Percentiles rank a stretch among this genome's conserved stretches.
phyloP scores from a whole-genome alignment of 2,329 filamentous ascomycete species.

The Annulohypoxylon truncatum region DNA sequence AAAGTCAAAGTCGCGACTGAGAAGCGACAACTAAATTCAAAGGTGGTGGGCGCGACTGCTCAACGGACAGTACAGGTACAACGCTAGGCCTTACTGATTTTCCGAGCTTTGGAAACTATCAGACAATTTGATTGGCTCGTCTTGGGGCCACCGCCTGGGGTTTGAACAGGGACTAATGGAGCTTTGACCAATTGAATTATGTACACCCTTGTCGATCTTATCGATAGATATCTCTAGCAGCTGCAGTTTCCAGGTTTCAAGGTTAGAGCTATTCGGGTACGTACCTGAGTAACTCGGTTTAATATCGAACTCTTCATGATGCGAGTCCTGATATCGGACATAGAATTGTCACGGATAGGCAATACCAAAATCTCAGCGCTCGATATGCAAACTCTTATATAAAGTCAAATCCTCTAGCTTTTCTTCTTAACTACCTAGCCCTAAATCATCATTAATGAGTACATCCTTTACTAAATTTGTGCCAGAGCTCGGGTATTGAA shows the following conservation, averaged over 20 bases:
- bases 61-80: slow-evolving; percentile 47
- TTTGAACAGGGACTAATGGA: not conserved
- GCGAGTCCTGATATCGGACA: not conserved
- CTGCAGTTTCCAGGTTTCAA: not conserved
- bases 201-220: not conserved
- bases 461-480: not conserved
- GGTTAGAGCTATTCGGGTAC: not conserved
- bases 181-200: slow-evolving; percentile 12
- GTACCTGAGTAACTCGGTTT: not conserved
- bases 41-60: slow-evolving; percentile 44
- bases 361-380: not conserved
- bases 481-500: not conserved
- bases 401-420: not conserved
- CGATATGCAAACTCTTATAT: not conserved
- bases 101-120: slow-evolving; percentile 24
- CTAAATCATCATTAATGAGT: not conserved
- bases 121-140: slow-evolving; percentile 36
- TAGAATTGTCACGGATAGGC: not conserved
- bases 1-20: slow-evolving; percentile 30
- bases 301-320: not conserved
- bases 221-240: slow-evolving; percentile 1
- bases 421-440: not conserved
- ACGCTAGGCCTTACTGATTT: slow-evolving; percentile 47
- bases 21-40: slow-evolving; percentile 16
- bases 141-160: not conserved